Evolutionary conservation across 495 filamentous ascomycete genomes (phyloP), one percentile per base, ranked within the genome.

Genomic region (Xeromyces bisporus): DNA sequence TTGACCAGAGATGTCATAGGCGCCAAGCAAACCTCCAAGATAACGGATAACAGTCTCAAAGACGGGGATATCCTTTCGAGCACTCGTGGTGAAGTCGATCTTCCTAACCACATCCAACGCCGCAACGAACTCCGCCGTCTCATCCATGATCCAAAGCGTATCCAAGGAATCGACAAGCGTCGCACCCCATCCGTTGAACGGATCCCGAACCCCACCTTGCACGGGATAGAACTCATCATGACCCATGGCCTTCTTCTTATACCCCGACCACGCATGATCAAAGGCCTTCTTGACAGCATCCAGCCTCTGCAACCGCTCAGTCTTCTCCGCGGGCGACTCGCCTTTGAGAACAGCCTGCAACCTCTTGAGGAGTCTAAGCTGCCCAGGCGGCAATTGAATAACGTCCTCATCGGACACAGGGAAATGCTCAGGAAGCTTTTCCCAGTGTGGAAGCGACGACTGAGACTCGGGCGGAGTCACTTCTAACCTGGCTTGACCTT

Each of bases 161-260:
- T 97, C 89, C 23, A 97, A 58, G n/a, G 77, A 53, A 57, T 97
- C 89, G 3, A 97, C 84, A 36, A 97, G 47, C 2, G 89, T 94
- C 3, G 89, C 89, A 13, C 79, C 89, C 89, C 89, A 97, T 14
- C 81, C 82, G 48, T 77, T 85, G 44, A 97, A 97, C 0, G 86
- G 80, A 43, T 96, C 63, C 29, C 59, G 57, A 23, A 47, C 69
- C 13, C 51, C 56, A 18, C 66, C 72, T 0, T 68, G 65, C 4
- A 86, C 39, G 2, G 85, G 85, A 29, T 57, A 64, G 8, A 92
- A 47, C 29, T 91, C 84, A 39, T 93, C 85, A 35, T 78, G 71
- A 18, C 66, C 57, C 80, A 84, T 85, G 2, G 84, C 84, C 39
- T 70, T 51, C 28, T 69, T 47, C 36, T 69, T 76, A 42, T 93